phyloP scores from a whole-genome alignment of 441 rosid genomes.

The Brassica hybrid region DNA sequence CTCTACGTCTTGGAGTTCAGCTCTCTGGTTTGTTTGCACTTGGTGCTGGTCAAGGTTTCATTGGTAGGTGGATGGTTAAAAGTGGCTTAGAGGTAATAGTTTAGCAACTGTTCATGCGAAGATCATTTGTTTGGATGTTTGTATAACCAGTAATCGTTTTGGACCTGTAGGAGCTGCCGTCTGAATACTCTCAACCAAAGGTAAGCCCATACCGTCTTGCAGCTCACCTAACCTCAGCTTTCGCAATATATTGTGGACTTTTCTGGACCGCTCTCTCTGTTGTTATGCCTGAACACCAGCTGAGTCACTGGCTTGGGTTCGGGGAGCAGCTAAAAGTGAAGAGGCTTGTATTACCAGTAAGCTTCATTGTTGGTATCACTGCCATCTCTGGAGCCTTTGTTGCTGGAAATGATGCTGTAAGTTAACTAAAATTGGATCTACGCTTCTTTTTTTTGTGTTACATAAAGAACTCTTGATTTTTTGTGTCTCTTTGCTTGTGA shows the following conservation, averaged over 20 bases:
- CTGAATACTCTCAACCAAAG: constrained; percentile 86
- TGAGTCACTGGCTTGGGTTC: constrained; percentile 80
- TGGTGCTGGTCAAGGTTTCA: constrained; percentile 96
- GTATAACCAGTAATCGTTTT: constrained; percentile 22
- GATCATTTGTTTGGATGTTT: constrained; percentile 4
- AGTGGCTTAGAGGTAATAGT: constrained; percentile 84
- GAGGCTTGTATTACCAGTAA: constrained; percentile 79
- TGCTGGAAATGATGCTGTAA: constrained; percentile 96
- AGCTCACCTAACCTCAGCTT: constrained; percentile 95
- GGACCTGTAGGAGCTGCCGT: constrained; percentile 72
- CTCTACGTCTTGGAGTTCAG: constrained; percentile 75
- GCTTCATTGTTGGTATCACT: constrained; percentile 83
- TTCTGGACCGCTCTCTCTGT: constrained; percentile 95
- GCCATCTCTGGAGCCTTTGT: constrained; percentile 95
- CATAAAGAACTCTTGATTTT: not conserved
- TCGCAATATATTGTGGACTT: constrained; percentile 84
- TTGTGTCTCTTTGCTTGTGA: constrained; percentile 14
- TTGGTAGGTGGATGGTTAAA: constrained; percentile 99
- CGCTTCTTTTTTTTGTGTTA: constrained; percentile 6
- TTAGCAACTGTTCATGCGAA: not conserved
- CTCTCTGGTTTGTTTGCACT: constrained; percentile 85
- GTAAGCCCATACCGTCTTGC: constrained; percentile 94
- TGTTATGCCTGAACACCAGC: constrained; percentile 93
- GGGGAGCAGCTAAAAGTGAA: constrained; percentile 85
- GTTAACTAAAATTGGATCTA: constrained; percentile 30